These are phyloP conservation scores for Fusarium liriodendri DNA, from an alignment of 2,329 filamentous ascomycete species.

Conservation along the genomic window DNA sequence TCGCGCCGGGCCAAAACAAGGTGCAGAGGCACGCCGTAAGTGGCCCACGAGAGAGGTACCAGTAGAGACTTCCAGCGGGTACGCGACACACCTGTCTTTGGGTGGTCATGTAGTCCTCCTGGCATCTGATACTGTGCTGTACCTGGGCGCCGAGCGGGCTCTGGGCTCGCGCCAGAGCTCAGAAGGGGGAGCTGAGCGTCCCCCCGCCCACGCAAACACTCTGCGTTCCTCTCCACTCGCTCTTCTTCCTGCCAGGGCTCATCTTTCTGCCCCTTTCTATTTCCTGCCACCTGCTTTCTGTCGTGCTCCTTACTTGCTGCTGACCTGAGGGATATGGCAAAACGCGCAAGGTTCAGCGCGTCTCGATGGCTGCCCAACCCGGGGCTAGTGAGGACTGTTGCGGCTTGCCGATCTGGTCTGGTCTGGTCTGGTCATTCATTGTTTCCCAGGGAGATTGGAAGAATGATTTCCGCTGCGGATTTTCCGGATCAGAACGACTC, in stretches of 20 bases:
- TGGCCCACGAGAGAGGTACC: slow-evolving; percentile 46
- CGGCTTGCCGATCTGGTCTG: slow-evolving; percentile 30
- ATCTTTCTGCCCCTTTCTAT: slow-evolving; percentile 17
- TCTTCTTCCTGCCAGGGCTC: slow-evolving; percentile 37
- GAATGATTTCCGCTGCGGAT: slow-evolving; percentile 12
- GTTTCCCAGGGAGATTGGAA: slow-evolving; percentile 15
- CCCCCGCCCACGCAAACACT: slow-evolving; percentile 43
- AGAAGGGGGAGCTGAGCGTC: slow-evolving; percentile 47
- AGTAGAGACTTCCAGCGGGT: slow-evolving; percentile 51
- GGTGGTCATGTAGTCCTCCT: slow-evolving; percentile 48
- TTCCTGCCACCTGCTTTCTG: slow-evolving; percentile 35
- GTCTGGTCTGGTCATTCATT: background rate
- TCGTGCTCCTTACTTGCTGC: slow-evolving; percentile 21
- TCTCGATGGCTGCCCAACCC: slow-evolving; percentile 38
- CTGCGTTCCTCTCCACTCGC: slow-evolving; percentile 43
- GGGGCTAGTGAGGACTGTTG: slow-evolving; percentile 22
- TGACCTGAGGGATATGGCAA: slow-evolving; percentile 10
- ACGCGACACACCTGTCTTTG: slow-evolving; percentile 51
- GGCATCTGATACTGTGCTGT: slow-evolving; percentile 53
- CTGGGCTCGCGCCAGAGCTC: slow-evolving; percentile 30
- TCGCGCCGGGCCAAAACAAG: slow-evolving; percentile 44
- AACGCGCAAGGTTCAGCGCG: slow-evolving; percentile 21
- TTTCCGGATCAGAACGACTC: slow-evolving; percentile 7
- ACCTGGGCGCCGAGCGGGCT: slow-evolving; percentile 40
- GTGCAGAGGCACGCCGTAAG: slow-evolving; percentile 40